phyloP scores from a whole-genome alignment of 1,284 basidiomycete species.

The Trametes polyzona region DNA sequence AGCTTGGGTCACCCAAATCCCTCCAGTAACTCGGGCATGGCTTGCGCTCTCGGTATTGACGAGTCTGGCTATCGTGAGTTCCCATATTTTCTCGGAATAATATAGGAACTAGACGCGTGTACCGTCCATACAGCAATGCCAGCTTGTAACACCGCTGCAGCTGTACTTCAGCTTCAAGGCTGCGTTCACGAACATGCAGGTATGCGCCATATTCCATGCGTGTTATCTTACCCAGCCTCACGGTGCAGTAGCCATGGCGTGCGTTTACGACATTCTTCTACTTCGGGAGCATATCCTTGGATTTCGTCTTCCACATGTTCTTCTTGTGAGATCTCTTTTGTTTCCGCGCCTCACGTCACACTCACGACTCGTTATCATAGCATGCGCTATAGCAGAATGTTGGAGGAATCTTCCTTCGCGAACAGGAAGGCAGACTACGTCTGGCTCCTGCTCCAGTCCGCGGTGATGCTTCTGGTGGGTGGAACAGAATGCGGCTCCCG shows the following conservation, averaged over 20 bases:
- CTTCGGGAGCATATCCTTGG: conserved; percentile 92
- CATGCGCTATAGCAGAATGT: conserved; percentile 94
- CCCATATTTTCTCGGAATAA: background rate
- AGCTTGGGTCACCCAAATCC: conserved; percentile 86
- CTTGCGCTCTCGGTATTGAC: conserved; percentile 76
- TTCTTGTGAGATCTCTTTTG: conserved; percentile 81
- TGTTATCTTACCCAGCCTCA: background rate
- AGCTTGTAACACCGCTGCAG: conserved; percentile 86
- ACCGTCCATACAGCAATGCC: conserved; percentile 73
- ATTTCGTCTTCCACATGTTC: conserved; percentile 96
- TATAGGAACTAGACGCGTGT: background rate
- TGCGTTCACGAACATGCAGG: conserved; percentile 83
- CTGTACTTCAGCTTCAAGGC: conserved; percentile 91
- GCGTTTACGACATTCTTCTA: conserved; percentile 93
- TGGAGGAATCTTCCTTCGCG: conserved; percentile 95
- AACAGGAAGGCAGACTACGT: conserved; percentile 92
- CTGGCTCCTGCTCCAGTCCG: conserved; percentile 86
- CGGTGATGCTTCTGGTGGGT: conserved; percentile 81
- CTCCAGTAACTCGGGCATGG: conserved; percentile 88
- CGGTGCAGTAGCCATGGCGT: conserved; percentile 76
- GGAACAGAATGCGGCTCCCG: too few relatives aligned
- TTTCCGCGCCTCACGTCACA: background rate
- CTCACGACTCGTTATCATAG: conserved; percentile 42
- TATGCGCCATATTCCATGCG: conserved; percentile 36
- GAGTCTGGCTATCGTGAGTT: conserved; percentile 82